Base-by-base conservation (phyloP, 208 protist genomes). In the Crithidia thermophila region DNA sequence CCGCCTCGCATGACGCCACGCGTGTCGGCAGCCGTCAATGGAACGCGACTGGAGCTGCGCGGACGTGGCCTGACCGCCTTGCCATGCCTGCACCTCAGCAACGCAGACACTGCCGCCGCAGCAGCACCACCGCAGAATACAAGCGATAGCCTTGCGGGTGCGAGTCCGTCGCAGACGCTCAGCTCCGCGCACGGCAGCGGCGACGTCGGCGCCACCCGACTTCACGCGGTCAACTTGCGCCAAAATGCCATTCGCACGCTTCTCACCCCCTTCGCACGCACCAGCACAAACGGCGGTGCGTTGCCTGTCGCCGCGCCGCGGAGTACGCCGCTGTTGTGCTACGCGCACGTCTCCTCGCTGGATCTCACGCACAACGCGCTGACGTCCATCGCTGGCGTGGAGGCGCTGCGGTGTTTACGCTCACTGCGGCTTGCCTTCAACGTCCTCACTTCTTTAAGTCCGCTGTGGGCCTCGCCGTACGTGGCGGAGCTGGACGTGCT, bases 341-440 rank as follows among this genome's bases (percentile, higher is more conserved):
- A 89, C 61, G 47, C 37, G 11, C 50, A 75, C 28, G 37, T 93
- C 11, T 74, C 81, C 58, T 70, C 79, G 3, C 33, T 93, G 3
- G 87, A 93, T 59, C 62, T 93, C 21, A 81, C 77, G 20, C 56
- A 82, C 60, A 93, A 93, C 49, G 62, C 55, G 45, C 52, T 93
- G 14, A 43, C 50, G n/a, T 75, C 47, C 25, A 73, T 90, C 30
- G 66, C 66, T 7, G 87, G 87, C 11, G 71, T 93, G 8, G 78
- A 82, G 30, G 61, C 28, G 6, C 78, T 93, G 61, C 37, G 46
- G 16, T 75, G 68, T 11, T 62, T 93, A 23, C 69, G 71, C 31
- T 82, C 81, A 10, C 64, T 93, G 36, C 79, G 81, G 2, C 72
- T 84, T 5, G 84, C 79, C 11, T 80, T 68, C 59, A 93, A 93